phyloP scores from a whole-genome alignment of 1,139 yeast species.

The Blastobotrys indianensis region DNA sequence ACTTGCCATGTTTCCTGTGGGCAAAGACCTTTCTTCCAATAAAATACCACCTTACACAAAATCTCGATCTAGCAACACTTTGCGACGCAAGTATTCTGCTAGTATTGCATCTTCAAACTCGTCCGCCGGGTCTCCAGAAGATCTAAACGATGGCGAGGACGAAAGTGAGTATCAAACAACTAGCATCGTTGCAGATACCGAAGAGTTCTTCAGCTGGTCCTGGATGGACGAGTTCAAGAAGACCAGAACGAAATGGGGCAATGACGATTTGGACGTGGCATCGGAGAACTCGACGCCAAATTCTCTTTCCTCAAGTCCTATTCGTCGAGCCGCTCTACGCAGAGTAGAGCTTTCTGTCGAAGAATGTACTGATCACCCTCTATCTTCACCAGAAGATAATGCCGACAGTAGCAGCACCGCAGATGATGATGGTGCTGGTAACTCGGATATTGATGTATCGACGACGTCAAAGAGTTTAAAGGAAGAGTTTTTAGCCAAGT shows the following conservation, averaged over 20 bases:
- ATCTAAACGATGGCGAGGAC: not conserved
- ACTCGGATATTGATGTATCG: slow-evolving; percentile 6
- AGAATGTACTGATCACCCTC: slow-evolving; percentile 10
- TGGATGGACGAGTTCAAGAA: slow-evolving; percentile 8
- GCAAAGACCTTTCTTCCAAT: no score
- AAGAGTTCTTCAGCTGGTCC: slow-evolving; percentile 6
- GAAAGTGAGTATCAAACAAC: not conserved
- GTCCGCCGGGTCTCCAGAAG: no score
- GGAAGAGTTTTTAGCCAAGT: slow-evolving; percentile 2
- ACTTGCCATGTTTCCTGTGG: not conserved
- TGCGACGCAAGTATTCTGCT: not conserved
- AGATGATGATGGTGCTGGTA: slow-evolving; percentile 10
- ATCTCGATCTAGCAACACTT: not conserved
- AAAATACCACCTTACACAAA: not conserved
- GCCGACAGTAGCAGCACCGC: slow-evolving; percentile 2
- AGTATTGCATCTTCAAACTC: not conserved
- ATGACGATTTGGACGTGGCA: not conserved
- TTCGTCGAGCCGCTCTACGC: slow-evolving; percentile 1
- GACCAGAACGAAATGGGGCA: not conserved
- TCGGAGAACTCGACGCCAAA: not conserved
- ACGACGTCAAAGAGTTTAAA: slow-evolving; percentile 3
- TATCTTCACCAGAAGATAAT: slow-evolving; percentile 5
- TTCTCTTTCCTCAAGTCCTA: not conserved
- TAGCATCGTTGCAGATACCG: slow-evolving; percentile 1
- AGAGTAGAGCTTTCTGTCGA: slow-evolving; percentile 6